A percentile compares a stretch with the other conserved stretches of the same genome.
These are phyloP conservation scores for Voacanga thouarsii DNA, from an alignment of 257 asterid genomes.

Conservation along the genomic window DNA sequence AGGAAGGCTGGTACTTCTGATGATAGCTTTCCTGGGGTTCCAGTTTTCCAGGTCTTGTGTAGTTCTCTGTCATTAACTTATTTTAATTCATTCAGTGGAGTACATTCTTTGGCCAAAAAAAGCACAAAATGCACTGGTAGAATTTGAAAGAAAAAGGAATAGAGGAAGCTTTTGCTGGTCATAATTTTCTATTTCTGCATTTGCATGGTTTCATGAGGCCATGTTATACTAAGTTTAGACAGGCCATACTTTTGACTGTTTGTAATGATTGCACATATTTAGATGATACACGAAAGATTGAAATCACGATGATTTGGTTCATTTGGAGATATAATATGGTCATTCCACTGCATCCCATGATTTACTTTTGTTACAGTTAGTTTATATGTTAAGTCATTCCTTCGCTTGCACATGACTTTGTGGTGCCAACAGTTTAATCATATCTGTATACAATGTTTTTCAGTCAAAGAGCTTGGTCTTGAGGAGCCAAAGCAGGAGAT, in stretches of 20 bases:
- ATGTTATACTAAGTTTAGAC: background rate
- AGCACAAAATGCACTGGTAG: no score
- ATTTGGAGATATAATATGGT: background rate
- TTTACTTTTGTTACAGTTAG: background rate
- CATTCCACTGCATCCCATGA: background rate
- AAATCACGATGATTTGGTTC: background rate
- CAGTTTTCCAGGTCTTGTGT: conserved; percentile 75
- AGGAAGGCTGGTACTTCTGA: conserved; percentile 46
- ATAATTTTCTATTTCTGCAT: background rate
- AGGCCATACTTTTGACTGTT: background rate
- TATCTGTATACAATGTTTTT: conserved; percentile 17
- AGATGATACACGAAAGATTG: background rate
- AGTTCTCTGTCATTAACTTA: background rate
- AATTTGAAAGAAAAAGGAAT: background rate
- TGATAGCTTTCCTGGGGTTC: conserved; percentile 78
- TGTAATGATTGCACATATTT: background rate
- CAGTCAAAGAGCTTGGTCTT: conserved; percentile 81
- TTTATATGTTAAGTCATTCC: background rate
- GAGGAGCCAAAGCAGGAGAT: conserved; percentile 70
- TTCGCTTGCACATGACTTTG: background rate
- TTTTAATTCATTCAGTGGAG: background rate
- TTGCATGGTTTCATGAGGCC: background rate
- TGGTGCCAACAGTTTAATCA: conserved; percentile 13
- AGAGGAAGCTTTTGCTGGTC: background rate
- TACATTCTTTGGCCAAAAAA: background rate